phyloP scores from a whole-genome alignment of 345 rosid genomes.

The Heritiera fomes region DNA sequence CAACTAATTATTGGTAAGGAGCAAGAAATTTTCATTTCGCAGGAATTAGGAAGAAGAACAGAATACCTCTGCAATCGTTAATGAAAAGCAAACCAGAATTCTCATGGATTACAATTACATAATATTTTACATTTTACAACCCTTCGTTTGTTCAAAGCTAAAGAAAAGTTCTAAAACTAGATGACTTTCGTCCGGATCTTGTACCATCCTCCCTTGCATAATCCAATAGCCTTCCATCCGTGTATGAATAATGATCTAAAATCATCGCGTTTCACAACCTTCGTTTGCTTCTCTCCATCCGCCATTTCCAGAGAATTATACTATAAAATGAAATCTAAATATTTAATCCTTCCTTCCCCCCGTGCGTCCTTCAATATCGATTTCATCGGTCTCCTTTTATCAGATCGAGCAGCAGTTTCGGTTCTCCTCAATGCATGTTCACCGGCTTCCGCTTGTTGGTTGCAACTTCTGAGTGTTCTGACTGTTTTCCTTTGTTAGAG shows the following conservation, averaged over 20 bases:
- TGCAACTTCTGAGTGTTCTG: background rate
- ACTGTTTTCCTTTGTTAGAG: background rate
- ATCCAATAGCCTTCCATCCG: slow-evolving; percentile 9
- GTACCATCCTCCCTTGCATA: slow-evolving; percentile 20
- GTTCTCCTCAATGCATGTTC: background rate
- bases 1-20: too few species aligned
- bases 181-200: background rate
- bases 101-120: background rate
- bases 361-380: too few species aligned
- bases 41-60: background rate
- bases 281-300: background rate
- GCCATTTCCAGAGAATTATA: background rate
- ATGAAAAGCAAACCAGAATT: background rate
- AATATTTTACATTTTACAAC: background rate
- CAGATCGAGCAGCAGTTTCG: background rate
- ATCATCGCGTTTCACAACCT: background rate
- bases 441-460: background rate
- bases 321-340: background rate
- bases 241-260: background rate
- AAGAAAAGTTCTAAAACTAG: background rate
- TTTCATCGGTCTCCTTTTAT: background rate
- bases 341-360: background rate
- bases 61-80: background rate
- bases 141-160: background rate
- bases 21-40: too few species aligned